phyloP scores from a whole-genome alignment of 179 eudicot genomes.

The Kewa caespitosa region DNA sequence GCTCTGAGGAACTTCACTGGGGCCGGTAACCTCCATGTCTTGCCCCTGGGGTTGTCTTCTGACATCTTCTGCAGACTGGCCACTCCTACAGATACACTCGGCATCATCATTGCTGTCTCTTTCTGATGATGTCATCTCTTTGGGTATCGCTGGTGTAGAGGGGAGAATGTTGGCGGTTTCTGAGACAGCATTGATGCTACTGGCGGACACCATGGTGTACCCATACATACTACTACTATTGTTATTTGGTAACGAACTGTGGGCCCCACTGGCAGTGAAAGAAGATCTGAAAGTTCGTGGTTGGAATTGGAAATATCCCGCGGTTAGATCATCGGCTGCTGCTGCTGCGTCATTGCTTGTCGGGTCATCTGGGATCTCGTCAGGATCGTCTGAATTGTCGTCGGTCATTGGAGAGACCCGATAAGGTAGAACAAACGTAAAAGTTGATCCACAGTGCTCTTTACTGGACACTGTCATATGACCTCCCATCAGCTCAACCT shows the following conservation, averaged over 20 bases:
- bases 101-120: constrained; percentile 26
- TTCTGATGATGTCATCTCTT: constrained; percentile 41
- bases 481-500: constrained; percentile 98
- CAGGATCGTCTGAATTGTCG: constrained; percentile 64
- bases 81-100: constrained; percentile 21
- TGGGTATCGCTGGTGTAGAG: constrained; percentile 24
- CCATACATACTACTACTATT: no score
- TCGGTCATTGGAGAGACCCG: constrained; percentile 52
- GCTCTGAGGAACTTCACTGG: constrained; percentile 22
- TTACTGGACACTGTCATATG: constrained; percentile 71
- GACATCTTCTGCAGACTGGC: constrained; percentile 22
- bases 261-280: constrained; percentile 42
- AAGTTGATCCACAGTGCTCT: constrained; percentile 74
- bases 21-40: constrained; percentile 17
- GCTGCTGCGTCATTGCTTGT: constrained; percentile 31
- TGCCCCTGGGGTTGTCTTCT: constrained; percentile 24
- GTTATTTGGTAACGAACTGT: constrained; percentile 30
- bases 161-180: constrained; percentile 33
- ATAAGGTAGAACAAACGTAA: constrained; percentile 83
- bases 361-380: constrained; percentile 54
- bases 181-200: constrained; percentile 34
- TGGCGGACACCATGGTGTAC: constrained; percentile 26
- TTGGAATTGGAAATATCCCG: constrained; percentile 67
- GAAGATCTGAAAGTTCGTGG: constrained; percentile 59
- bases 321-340: constrained; percentile 44